Conservation (phyloP, 805 yeast species). For the Martiniozyma abietophila region DNA sequence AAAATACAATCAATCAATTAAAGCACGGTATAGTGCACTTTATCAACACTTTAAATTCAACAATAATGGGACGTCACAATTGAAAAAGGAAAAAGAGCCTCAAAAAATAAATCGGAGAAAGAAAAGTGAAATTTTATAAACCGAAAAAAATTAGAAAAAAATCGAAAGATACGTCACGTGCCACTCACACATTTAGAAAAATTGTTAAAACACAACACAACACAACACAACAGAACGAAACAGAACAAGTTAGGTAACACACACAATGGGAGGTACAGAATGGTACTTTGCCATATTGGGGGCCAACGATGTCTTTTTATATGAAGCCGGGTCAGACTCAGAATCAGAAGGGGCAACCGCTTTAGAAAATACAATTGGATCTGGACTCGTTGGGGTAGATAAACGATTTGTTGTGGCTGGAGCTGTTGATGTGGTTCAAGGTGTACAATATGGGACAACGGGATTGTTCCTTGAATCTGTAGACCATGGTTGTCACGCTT, state of each 20-base stretch:
- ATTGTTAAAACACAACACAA: too few relatives aligned
- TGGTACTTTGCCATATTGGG: conserved; percentile 86
- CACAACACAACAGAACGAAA: too few relatives aligned
- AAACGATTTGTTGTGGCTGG: conserved; percentile 86
- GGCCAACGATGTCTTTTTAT: conserved; percentile 74
- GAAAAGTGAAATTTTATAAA: too few relatives aligned
- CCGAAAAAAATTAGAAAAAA: too few relatives aligned
- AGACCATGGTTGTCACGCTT: conserved; percentile 77
- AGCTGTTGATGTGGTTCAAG: conserved; percentile 86
- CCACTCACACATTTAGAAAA: too few relatives aligned
- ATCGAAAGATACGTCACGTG: too few relatives aligned
- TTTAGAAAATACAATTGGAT: conserved; percentile 58
- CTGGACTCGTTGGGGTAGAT: too few relatives aligned
- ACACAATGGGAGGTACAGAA: too few relatives aligned
- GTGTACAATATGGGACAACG: conserved; percentile 69
- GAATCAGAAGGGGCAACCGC: conserved; percentile 58
- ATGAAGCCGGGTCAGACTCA: conserved; percentile 73
- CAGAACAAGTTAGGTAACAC: too few relatives aligned
- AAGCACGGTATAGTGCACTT: background rate
- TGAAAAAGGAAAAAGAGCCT: too few relatives aligned
- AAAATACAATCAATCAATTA: background rate
- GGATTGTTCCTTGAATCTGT: conserved; percentile 63
- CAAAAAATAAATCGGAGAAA: too few relatives aligned
- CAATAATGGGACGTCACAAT: background rate
- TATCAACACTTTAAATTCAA: background rate